Evolutionary conservation across 345 rosid genomes (phyloP), one percentile per base, ranked within the genome.

Genomic region (Pistacia integerrima): DNA sequence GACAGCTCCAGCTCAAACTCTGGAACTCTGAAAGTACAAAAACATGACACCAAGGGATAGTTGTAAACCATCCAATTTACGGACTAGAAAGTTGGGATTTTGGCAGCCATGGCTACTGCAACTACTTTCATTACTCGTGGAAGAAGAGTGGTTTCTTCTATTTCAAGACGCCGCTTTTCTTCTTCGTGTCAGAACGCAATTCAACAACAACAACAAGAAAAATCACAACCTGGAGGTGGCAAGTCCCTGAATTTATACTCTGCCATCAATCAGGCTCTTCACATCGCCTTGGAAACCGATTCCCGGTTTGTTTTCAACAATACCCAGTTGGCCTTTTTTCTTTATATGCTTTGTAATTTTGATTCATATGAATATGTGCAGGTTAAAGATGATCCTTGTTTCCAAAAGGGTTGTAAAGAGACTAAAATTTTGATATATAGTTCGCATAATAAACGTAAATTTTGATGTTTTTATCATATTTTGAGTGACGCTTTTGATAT

Each of bases 201-300:
- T 58, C 44, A 57, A n/a, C 52, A 49, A 14, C 71, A 25, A 2
- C 57, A 4, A 54, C 20, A 54, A 17, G 41, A 68, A 7, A 41
- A 41, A 41, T 0, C 46, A 41, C 46, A 41, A 41, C 46, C 6
- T 41, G 72, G 58, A 8, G 72, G 72, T 58, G 64, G 25, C n/a
- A 83, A 83, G 51, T 81, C 85, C 25, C 48, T 83, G 63, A 86
- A 85, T 58, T 87, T 85, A 60, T 86, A 81, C 75, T 72, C 88
- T 49, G 92, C 84, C 68, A 75, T 88, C 86, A 88, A 86, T 67
- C 90, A 86, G 76, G 88, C 90, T 78, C 92, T 86, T 70, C 83
- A 77, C 58, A 68, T 86, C 61, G 90, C 92, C 58, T 66, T 88
- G 73, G 88, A 86, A 17, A 60, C 90, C 55, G 87, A 86, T 69